phyloP scores from a whole-genome alignment of 179 eudicot genomes.

The Silene noctiflora region DNA sequence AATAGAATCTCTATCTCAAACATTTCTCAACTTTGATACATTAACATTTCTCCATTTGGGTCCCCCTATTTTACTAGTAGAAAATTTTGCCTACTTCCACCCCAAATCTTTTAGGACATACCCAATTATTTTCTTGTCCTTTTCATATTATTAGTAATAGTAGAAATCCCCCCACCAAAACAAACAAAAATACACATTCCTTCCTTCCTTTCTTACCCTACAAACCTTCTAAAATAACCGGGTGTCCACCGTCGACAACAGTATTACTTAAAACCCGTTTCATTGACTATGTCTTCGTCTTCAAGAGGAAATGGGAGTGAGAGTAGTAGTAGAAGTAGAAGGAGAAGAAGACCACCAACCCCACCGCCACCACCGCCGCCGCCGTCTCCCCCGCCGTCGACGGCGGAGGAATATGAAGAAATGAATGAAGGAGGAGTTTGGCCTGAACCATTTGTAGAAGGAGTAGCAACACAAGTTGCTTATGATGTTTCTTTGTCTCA shows the following conservation, averaged over 20 bases:
- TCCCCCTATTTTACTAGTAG: not conserved
- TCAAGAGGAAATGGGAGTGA: slow-evolving; percentile 15
- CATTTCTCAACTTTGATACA: not conserved
- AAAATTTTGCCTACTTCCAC: not conserved
- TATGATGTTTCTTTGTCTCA: slow-evolving; percentile 37
- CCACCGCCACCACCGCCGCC: slow-evolving; percentile 21
- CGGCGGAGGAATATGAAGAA: not conserved
- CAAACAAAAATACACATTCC: not conserved
- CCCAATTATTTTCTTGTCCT: slow-evolving; percentile 5
- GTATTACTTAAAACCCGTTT: too few relatives aligned
- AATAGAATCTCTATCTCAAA: too few relatives aligned
- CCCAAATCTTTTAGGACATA: slow-evolving; percentile 11
- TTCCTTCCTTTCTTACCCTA: not conserved
- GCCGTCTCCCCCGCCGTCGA: slow-evolving; percentile 1
- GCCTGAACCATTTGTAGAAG: slow-evolving; percentile 88
- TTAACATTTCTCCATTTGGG: slow-evolving; percentile 12
- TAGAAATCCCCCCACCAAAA: not conserved
- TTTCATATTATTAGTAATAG: not conserved
- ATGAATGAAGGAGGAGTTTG: slow-evolving; percentile 45
- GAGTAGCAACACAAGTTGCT: slow-evolving; percentile 62
- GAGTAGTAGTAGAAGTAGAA: slow-evolving; percentile 22
- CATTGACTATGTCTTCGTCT: slow-evolving; percentile 14
- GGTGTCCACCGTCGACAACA: too few relatives aligned
- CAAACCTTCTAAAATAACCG: too few relatives aligned
- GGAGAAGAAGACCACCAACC: slow-evolving; percentile 22